These are phyloP conservation scores for Datisca glomerata DNA, from an alignment of 306 rosid genomes.

Conservation along the genomic window DNA sequence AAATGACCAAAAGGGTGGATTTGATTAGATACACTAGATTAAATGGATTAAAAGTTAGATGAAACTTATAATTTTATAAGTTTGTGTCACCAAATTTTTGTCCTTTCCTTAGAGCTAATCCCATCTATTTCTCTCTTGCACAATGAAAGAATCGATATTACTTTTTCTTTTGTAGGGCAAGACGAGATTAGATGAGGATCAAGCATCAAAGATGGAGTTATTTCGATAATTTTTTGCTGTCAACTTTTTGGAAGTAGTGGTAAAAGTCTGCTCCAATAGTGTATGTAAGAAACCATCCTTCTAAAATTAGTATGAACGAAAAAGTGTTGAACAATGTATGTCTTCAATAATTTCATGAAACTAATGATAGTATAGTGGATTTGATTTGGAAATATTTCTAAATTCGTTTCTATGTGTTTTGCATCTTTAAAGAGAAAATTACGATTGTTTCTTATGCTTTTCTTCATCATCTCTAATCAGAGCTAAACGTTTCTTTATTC, in stretches of 20 bases:
- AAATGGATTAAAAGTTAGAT: too few species aligned
- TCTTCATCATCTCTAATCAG: not conserved
- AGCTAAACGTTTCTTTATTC: too few species aligned
- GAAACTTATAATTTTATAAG: too few species aligned
- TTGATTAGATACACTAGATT: too few species aligned
- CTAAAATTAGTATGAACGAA: conserved; percentile 8
- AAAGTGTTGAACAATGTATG: too few species aligned
- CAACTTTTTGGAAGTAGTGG: conserved; percentile 28
- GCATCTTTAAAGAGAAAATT: not conserved
- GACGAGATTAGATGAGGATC: conserved; percentile 89
- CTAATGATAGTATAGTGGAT: too few species aligned
- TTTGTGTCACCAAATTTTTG: not conserved
- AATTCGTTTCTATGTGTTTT: not conserved
- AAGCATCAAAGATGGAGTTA: conserved; percentile 45
- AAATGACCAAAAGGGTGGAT: too few species aligned
- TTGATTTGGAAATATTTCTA: too few species aligned
- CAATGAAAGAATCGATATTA: conserved; percentile 46
- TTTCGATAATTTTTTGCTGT: conserved; percentile 38
- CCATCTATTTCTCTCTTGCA: conserved; percentile 27
- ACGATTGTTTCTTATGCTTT: not conserved
- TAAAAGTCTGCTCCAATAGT: conserved; percentile 26
- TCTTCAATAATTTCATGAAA: too few species aligned
- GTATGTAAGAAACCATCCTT: conserved; percentile 23
- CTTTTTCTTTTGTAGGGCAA: conserved; percentile 66
- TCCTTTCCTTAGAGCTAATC: conserved; percentile 16